Percentiles rank a stretch among this genome's conserved stretches.
Conservation (phyloP, 208 protist species). For the Wallacemonas collosoma region DNA sequence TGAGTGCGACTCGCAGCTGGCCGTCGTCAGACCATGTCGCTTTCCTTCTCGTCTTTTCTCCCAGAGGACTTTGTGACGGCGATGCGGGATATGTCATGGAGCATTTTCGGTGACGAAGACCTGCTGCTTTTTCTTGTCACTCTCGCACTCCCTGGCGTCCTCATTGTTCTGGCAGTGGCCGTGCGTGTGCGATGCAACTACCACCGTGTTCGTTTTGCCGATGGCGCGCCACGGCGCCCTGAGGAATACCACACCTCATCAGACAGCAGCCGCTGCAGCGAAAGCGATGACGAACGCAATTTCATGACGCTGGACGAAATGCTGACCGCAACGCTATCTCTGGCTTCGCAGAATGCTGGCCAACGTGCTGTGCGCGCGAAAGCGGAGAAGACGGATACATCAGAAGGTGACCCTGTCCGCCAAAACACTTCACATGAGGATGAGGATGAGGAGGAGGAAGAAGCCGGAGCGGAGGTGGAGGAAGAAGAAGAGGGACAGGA, state of each 20-base stretch:
- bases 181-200: conserved; percentile 11
- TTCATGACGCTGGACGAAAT: conserved; percentile 37
- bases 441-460: conserved; percentile 7
- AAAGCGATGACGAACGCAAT: conserved; percentile 4
- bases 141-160: conserved; percentile 21
- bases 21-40: background rate
- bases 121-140: conserved; percentile 31
- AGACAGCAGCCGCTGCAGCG: conserved; percentile 14
- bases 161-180: conserved; percentile 16
- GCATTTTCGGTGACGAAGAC: conserved; percentile 42
- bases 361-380: background rate
- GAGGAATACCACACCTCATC: conserved; percentile 20
- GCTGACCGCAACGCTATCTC: conserved; percentile 7
- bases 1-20: no score
- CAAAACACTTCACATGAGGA: background rate
- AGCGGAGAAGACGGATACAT: background rate
- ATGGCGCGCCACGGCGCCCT: conserved; percentile 20
- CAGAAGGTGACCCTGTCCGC: background rate
- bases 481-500: background rate
- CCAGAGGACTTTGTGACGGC: conserved; percentile 8
- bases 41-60: conserved; percentile 17
- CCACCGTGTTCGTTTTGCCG: conserved; percentile 35
- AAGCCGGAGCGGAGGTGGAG: background rate
- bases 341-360: conserved; percentile 14
- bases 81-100: conserved; percentile 28